Conservation (phyloP, 2,329 filamentous ascomycete genomes). For the Falciphora oryzae region DNA sequence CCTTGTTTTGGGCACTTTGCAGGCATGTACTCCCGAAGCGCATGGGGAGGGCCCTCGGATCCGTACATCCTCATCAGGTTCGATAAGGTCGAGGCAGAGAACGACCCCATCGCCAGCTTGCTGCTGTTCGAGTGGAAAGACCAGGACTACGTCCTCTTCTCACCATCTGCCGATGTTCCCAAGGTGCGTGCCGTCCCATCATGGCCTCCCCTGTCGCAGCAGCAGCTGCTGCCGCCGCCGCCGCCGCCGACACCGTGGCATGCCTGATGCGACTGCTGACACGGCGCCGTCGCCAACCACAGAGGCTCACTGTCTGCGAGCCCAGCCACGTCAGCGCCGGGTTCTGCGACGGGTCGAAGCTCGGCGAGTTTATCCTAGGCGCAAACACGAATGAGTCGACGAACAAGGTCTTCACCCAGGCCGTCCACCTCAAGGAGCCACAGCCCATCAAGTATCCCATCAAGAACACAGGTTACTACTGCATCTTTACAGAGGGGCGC, state of each 20-base stretch:
- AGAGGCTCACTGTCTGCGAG: conserved; percentile 63
- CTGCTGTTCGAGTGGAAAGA: conserved; percentile 95
- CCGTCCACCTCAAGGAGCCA: conserved; percentile 74
- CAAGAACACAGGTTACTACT: conserved; percentile 92
- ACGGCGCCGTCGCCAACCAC: background rate
- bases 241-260: background rate
- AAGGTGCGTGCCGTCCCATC: conserved; percentile 38
- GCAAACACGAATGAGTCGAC: conserved; percentile 69
- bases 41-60: conserved; percentile 83
- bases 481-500: conserved; percentile 73
- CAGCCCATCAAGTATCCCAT: conserved; percentile 74
- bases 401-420: conserved; percentile 70
- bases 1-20: conserved; percentile 22
- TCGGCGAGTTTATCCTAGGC: conserved; percentile 78
- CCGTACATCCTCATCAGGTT: conserved; percentile 88
- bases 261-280: background rate
- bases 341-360: conserved; percentile 69
- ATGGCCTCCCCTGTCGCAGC: too few species aligned
- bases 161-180: conserved; percentile 45
- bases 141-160: conserved; percentile 68
- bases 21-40: conserved; percentile 89
- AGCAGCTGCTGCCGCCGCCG: too few species aligned
- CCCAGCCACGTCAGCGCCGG: conserved; percentile 60
- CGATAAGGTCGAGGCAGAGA: conserved; percentile 49
- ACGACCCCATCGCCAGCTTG: conserved; percentile 73